Evolutionary conservation across 2,329 filamentous ascomycete species (phyloP), one percentile per base, ranked within the genome.

Genomic region (Diaporthe sp.): DNA sequence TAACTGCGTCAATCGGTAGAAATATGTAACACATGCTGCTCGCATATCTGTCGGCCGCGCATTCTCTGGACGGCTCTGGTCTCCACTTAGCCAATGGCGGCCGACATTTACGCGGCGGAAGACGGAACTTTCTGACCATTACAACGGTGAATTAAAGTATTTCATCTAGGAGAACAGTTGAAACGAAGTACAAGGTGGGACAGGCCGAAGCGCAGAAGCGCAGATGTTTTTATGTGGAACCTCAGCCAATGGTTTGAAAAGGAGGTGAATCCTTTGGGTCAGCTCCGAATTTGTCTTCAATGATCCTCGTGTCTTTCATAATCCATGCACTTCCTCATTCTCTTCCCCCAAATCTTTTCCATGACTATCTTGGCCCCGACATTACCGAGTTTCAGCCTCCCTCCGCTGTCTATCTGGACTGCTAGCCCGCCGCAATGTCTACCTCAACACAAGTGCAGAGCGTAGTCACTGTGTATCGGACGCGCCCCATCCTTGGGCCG

Each of bases 401-500:
- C 3, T 10, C 13, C 42, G 37, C 3, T 7, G 28, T 4, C 31
- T 12, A 49, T 46, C 10, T 5, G 17, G 2, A 22, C 28, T 34
- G 7, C 61, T 8, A 34, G 6, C 4, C 19, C 5, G 28, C n/a
- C 17, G 31, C 2, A 4, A 68, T 68, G 62, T 31, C 62, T 13
- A 25, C 62, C 22, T 37, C 62, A 25, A 68, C 62, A 49, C 9
- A 9, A 22, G 19, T 22, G 6, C 61, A 34, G 62, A 19, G 22
- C 15, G 13, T 28, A 2, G 25, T 46, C 5, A 67, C 42, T 4
- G 61, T 67, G 10, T 67, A 57, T 5, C 7, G 10, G n/a, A 55
- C 68, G 8, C 68, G 68, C 10, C 22, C 68, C 10, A 19, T 71
- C 8, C 51, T 71, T 19, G 51, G 51, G 17, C 68, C 68, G n/a